Percentiles rank a stretch among this genome's conserved stretches.
These are phyloP conservation scores for Leishmania turanica DNA, from an alignment of 208 protist genomes.

Conservation along the genomic window DNA sequence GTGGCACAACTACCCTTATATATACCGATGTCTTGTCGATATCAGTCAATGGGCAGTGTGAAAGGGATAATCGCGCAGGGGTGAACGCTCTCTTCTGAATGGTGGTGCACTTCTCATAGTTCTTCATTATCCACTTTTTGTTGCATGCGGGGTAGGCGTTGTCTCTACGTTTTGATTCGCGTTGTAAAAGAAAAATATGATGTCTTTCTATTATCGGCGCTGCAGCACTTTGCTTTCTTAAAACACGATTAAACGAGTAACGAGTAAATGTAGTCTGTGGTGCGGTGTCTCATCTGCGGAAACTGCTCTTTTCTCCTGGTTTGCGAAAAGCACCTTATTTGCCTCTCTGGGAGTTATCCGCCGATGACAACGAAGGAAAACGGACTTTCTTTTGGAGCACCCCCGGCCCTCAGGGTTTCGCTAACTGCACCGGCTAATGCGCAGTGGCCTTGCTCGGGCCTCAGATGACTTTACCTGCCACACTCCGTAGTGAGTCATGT, in stretches of 20 bases:
- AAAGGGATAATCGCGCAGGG: not conserved
- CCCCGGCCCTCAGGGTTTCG: not conserved
- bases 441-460: not conserved
- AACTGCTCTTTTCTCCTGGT: constrained; percentile 1
- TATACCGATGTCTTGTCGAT: not conserved
- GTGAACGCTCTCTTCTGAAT: not conserved
- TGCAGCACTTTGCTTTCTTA: constrained; percentile 17
- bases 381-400: not conserved
- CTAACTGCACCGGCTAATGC: not conserved
- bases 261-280: constrained; percentile 10
- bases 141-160: not conserved
- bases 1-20: not conserved
- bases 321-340: not conserved
- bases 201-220: not conserved
- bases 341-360: not conserved
- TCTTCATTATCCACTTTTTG: not conserved
- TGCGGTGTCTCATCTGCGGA: constrained; percentile 1
- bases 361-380: not conserved
- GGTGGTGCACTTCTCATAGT: not conserved
- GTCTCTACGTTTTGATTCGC: not conserved
- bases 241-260: constrained; percentile 7
- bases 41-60: not conserved
- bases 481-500: not conserved
- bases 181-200: not conserved
- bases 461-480: not conserved